Evolutionary conservation across 2,329 filamentous ascomycete genomes (phyloP).

Genomic region (Chaetothyriales sp.): DNA sequence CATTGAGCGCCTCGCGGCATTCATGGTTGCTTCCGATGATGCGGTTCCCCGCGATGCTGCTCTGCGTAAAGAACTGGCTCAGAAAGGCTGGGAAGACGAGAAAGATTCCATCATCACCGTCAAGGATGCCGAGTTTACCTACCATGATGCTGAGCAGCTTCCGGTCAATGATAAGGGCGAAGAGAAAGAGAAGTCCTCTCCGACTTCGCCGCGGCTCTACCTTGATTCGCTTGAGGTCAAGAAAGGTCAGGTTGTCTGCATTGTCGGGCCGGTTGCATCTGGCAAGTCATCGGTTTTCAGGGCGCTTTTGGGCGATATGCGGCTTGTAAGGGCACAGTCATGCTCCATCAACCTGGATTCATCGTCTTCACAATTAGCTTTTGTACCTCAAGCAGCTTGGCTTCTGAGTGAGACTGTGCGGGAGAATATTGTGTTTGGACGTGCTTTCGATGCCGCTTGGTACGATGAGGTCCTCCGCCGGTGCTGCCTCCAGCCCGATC

Average conservation of each 20-base stretch:
- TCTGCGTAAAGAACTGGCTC: too few species aligned
- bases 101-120: too few species aligned
- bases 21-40: background rate
- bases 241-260: background rate
- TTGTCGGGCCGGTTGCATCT: constrained; percentile 14
- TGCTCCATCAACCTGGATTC: too few species aligned
- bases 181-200: background rate
- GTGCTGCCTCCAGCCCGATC: constrained; percentile 18
- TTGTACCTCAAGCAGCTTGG: too few species aligned
- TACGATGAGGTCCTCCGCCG: constrained; percentile 18
- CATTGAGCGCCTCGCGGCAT: background rate
- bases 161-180: background rate
- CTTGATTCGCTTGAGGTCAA: background rate
- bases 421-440: too few species aligned
- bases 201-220: background rate
- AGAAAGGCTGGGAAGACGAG: too few species aligned
- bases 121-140: too few species aligned
- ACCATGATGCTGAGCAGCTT: too few species aligned
- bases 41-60: too few species aligned
- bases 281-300: constrained; percentile 16
- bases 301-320: constrained; percentile 10
- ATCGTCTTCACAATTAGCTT: too few species aligned
- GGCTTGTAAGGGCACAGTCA: constrained; percentile 9
- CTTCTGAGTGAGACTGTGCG: too few species aligned
- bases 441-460: constrained; percentile 11